phyloP scores from a whole-genome alignment of 2,329 filamentous ascomycete genomes.

The Lachnum nothofagi region DNA sequence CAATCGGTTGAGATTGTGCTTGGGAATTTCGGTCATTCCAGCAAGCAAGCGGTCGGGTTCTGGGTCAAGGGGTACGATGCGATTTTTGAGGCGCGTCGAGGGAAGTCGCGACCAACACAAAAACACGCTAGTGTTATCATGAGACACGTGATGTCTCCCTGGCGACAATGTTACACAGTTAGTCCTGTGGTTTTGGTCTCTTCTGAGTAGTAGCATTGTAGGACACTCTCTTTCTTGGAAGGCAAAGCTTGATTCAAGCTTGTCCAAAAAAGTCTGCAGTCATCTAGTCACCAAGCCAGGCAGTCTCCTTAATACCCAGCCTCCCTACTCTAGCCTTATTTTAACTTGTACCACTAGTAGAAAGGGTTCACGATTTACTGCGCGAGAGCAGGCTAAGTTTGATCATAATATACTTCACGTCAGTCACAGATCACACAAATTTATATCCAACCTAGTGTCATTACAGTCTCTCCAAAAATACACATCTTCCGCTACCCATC shows the following conservation, averaged over 20 bases:
- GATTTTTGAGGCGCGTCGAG: slow-evolving; percentile 2
- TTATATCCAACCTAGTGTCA: slow-evolving; percentile 15
- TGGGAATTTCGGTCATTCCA: slow-evolving; percentile 16
- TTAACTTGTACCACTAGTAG: no score
- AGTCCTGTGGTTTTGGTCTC: no score
- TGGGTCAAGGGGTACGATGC: slow-evolving; percentile 1
- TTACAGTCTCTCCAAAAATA: slow-evolving; percentile 21
- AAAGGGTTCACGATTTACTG: no score
- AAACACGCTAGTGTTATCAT: not conserved
- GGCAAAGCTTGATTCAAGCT: no score
- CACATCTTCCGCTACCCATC: slow-evolving; percentile 14
- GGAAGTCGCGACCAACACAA: slow-evolving; percentile 7
- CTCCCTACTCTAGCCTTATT: no score
- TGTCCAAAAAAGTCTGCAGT: no score
- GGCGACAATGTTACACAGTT: not conserved
- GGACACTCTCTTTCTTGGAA: no score
- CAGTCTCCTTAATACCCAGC: no score
- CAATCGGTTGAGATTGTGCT: slow-evolving; percentile 22
- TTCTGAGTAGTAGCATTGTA: no score
- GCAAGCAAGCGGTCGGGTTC: slow-evolving; percentile 2
- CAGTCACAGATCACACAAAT: not conserved
- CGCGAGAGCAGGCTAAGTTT: no score
- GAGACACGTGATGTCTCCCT: slow-evolving; percentile 1
- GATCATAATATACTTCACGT: no score
- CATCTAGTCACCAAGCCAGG: no score